phyloP scores from a whole-genome alignment of 768 basidiomycete genomes.

The Lentinula sp. region DNA sequence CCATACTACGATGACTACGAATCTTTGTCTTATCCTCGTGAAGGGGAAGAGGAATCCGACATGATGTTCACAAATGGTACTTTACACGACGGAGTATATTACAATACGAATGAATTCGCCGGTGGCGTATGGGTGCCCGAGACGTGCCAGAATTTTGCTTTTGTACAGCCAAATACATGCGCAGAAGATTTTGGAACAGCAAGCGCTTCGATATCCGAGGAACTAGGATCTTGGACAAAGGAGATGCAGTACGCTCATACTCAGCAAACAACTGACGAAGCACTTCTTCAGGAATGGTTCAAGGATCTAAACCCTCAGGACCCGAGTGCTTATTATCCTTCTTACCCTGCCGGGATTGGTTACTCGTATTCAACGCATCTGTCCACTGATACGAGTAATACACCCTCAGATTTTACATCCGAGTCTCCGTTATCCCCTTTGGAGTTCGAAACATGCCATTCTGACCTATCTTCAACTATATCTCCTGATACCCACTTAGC shows the following conservation, averaged over 20 bases:
- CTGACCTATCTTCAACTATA: neutral
- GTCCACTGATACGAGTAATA: neutral
- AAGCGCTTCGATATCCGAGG: neutral
- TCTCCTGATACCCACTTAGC: neutral
- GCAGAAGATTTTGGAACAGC: neutral
- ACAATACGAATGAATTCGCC: neutral
- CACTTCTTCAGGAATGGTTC: neutral
- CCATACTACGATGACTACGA: neutral
- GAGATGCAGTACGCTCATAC: neutral
- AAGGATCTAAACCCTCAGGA: neutral
- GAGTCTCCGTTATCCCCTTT: constrained; percentile 5
- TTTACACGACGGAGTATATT: neutral
- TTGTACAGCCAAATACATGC: neutral
- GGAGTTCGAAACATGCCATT: constrained; percentile 1
- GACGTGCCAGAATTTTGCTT: neutral
- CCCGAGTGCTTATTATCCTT: neutral
- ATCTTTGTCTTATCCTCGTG: neutral
- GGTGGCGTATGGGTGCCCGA: neutral
- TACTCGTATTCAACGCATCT: neutral
- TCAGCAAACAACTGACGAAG: neutral
- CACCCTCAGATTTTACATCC: constrained; percentile 8
- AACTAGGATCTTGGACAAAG: neutral
- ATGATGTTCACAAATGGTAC: neutral
- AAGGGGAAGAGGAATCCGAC: neutral
- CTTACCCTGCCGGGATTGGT: neutral